Evolutionary conservation across 2,329 filamentous ascomycete genomes (phyloP).

Genomic region (Lachnellula hyalina): DNA sequence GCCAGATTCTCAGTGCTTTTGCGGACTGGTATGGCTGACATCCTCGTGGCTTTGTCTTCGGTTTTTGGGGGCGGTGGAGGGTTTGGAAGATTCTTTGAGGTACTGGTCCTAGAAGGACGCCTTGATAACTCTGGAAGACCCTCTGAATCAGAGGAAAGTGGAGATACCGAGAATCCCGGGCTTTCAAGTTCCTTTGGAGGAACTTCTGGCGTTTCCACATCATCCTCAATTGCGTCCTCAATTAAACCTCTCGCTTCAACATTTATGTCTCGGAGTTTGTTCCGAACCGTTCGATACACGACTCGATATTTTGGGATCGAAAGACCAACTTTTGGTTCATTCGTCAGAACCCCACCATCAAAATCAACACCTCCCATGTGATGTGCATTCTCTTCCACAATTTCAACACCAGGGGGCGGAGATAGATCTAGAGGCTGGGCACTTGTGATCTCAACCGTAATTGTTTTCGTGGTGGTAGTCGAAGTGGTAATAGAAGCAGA

Average conservation of each 20-base stretch:
- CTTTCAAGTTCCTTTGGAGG: background rate
- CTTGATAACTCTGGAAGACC: background rate
- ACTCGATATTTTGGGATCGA: slow-evolving; percentile 42
- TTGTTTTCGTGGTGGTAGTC: slow-evolving; percentile 55
- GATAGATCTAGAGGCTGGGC: slow-evolving; percentile 45
- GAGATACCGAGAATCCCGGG: slow-evolving; percentile 6
- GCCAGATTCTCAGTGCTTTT: slow-evolving; percentile 20
- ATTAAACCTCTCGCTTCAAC: slow-evolving; percentile 29
- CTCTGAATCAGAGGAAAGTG: slow-evolving; percentile 3
- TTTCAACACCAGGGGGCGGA: slow-evolving; percentile 53
- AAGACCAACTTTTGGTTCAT: slow-evolving; percentile 13
- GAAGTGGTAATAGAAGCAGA: slow-evolving; percentile 56
- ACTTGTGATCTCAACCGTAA: slow-evolving; percentile 58
- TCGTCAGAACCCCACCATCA: slow-evolving; percentile 13
- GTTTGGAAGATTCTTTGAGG: background rate
- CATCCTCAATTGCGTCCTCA: slow-evolving; percentile 21
- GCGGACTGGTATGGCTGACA: slow-evolving; percentile 4
- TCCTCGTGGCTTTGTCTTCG: slow-evolving; percentile 4
- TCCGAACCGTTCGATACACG: slow-evolving; percentile 54
- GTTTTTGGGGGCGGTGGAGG: background rate
- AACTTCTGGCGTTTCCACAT: slow-evolving; percentile 9
- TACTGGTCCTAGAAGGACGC: background rate
- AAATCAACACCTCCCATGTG: slow-evolving; percentile 15
- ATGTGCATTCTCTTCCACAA: slow-evolving; percentile 45
- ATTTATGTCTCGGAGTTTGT: slow-evolving; percentile 40